These are phyloP conservation scores for Sextonia rubra DNA, from an alignment of 164 flowering plant species.

Conservation along the genomic window DNA sequence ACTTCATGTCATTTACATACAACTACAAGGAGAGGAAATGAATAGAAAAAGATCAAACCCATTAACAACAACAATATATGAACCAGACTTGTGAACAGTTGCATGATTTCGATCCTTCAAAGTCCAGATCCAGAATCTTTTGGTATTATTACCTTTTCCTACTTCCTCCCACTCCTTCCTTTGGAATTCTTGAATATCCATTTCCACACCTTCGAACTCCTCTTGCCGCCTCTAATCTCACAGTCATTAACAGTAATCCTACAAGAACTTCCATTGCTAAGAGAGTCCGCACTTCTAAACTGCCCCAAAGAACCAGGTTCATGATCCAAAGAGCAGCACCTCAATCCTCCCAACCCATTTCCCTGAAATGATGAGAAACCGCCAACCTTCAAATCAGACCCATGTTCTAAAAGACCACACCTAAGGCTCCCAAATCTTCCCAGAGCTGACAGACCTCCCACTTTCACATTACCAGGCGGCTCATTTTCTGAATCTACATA, in stretches of 20 bases:
- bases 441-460: not conserved
- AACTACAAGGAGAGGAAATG: not conserved
- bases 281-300: slow-evolving; percentile 12
- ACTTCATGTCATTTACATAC: not conserved
- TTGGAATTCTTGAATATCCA: slow-evolving; percentile 47
- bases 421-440: not conserved
- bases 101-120: not conserved
- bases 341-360: not conserved
- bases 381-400: not conserved
- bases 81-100: not conserved
- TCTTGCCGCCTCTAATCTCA: slow-evolving; percentile 36
- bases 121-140: not conserved
- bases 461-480: slow-evolving; percentile 3
- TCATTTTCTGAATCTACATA: not conserved
- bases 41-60: not conserved
- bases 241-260: slow-evolving; percentile 39
- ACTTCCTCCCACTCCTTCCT: slow-evolving; percentile 17
- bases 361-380: not conserved
- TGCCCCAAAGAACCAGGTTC: slow-evolving; percentile 6
- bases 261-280: slow-evolving; percentile 40
- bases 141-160: not conserved
- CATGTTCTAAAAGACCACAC: not conserved
- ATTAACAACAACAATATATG: too few species aligned
- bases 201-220: slow-evolving; percentile 49
- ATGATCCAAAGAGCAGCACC: slow-evolving; percentile 12